Conservation (phyloP, 2,329 filamentous ascomycete species). For the Trichoderma lentiforme region DNA sequence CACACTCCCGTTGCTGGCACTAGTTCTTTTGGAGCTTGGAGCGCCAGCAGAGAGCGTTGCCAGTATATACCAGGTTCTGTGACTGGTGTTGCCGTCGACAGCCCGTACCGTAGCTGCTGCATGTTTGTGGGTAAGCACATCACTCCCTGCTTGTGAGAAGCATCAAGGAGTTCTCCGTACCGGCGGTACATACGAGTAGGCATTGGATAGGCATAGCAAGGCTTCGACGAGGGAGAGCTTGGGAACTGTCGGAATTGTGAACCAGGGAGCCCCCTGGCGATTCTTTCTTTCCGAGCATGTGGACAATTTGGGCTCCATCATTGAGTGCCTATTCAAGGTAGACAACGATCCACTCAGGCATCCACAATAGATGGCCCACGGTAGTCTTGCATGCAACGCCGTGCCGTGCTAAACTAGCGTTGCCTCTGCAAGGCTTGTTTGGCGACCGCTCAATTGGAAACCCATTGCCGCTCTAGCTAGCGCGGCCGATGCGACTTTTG, state of each 20-base stretch:
- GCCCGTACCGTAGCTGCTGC: neutral
- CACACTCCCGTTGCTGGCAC: neutral
- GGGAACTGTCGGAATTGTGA: neutral
- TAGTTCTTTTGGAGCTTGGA: neutral
- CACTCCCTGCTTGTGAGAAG: neutral
- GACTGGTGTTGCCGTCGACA: neutral
- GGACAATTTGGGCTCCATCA: constrained; percentile 17
- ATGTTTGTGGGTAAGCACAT: neutral
- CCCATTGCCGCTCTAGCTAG: constrained; percentile 21
- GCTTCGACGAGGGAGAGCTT: constrained; percentile 3
- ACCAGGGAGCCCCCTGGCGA: constrained; percentile 1
- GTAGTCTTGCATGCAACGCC: constrained; percentile 18
- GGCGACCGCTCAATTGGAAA: constrained; percentile 23
- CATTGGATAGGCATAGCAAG: neutral
- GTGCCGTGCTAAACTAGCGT: constrained; percentile 14
- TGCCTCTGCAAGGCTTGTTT: constrained; percentile 10
- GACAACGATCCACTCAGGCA: constrained; percentile 14
- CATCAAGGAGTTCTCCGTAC: neutral
- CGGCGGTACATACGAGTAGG: neutral
- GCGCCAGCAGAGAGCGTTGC: neutral
- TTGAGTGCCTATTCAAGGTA: constrained; percentile 15
- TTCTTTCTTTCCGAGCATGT: constrained; percentile 19
- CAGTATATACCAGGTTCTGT: neutral
- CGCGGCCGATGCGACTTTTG: constrained; percentile 18
- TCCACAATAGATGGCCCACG: constrained; percentile 15